Base-by-base conservation (phyloP, 2,329 filamentous ascomycete species). In the Alternaria triticimaculans region DNA sequence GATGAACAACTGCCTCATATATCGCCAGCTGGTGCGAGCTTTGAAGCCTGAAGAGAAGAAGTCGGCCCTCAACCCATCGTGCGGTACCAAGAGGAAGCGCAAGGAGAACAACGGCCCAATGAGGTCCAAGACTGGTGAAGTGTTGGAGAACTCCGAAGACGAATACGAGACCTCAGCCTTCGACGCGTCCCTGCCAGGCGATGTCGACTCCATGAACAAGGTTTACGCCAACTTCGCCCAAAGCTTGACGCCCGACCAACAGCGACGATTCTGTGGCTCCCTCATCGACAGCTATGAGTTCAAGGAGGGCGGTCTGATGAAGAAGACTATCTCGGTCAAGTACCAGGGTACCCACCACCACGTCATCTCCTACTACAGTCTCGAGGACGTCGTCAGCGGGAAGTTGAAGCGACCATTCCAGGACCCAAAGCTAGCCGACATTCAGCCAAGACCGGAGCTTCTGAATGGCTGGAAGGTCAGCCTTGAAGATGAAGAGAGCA, bases 281-380 rank as follows among this genome's bases (percentile, higher is more conserved):
- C 84, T 97, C 12, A 88, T 95, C n/a, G 94, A 97, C 80, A 94
- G 91, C 1, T 97, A 97, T 72, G 88, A 89, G 30, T 97, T 97
- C 85, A 96, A 96, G 74, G 84, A 89, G 14, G 87, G 89, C 2
- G 94, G 94, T 0, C 82, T 97, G 44, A 88, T 97, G 66, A 97
- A 97, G 85, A 97, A 97, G 84, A 97, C 94, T 0, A 94, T 97
- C 80, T 95, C 91, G 71, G 88, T 97, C 43, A 89, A 87, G 3
- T 89, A 91, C 55, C 86, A 90, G 25, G 91, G 91, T 3, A 87
- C 94, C 3, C 89, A 89, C 3, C 94, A 97, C 74, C 94, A 97
- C 73, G 82, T 97, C 55, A 93, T 97, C 44, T 94, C 91, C 15
- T 97, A 97, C 78, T 97, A 97, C 82, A 92, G 84, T 46, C 85